Conservation (phyloP, 140 eudicot genomes). For the Ambrosia hybrid region DNA sequence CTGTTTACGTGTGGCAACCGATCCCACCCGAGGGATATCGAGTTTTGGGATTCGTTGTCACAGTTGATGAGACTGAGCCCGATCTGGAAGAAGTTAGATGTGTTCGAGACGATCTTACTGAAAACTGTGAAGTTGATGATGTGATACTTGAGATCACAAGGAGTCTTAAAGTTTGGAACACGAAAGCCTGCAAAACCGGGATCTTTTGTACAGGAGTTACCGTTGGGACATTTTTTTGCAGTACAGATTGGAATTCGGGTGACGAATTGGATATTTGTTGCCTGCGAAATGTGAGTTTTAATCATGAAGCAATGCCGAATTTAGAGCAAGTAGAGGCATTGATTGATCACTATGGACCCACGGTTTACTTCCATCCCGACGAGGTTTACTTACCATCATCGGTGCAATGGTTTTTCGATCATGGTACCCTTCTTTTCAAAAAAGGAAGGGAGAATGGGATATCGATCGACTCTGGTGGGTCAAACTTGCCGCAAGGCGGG, state of each 20-base stretch:
- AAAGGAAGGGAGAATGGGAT: conserved; percentile 47
- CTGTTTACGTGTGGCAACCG: conserved; percentile 69
- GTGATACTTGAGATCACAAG: conserved; percentile 38
- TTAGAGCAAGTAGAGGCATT: conserved; percentile 73
- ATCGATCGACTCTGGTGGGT: conserved; percentile 55
- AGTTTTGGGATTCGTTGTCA: conserved; percentile 72
- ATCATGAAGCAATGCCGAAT: conserved; percentile 70
- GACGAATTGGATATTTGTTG: conserved; percentile 56
- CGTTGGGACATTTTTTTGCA: conserved; percentile 79
- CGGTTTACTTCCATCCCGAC: conserved; percentile 81
- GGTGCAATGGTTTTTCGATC: conserved; percentile 76
- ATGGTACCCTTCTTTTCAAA: conserved; percentile 67
- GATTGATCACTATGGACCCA: conserved; percentile 81
- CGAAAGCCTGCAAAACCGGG: conserved; percentile 72
- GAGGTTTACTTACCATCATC: conserved; percentile 79
- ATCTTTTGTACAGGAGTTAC: conserved; percentile 74
- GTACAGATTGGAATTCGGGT: conserved; percentile 21
- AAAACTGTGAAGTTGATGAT: conserved; percentile 50
- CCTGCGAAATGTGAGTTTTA: conserved; percentile 51
- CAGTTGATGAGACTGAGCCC: conserved; percentile 52
- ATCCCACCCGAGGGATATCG: conserved; percentile 67
- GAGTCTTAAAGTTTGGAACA: conserved; percentile 52
- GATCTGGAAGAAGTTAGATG: conserved; percentile 64
- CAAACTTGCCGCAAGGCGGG: conserved; percentile 71
- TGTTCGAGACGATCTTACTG: conserved; percentile 75